These are phyloP conservation scores for Diospyros lotus DNA, from an alignment of 148 eudicot genomes.

Conservation along the genomic window DNA sequence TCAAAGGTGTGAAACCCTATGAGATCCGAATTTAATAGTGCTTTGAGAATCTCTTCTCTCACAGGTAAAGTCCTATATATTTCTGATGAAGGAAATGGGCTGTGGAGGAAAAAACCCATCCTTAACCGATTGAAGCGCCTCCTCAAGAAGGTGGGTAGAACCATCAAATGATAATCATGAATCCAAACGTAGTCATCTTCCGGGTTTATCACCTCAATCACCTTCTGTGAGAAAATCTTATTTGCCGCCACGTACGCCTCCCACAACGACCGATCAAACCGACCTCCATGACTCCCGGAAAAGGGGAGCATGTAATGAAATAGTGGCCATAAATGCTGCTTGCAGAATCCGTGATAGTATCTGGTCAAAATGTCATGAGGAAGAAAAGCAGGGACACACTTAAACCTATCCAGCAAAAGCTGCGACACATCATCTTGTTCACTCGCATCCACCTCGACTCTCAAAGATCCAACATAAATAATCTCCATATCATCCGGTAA, in stretches of 20 bases:
- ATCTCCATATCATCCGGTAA: constrained; percentile 63
- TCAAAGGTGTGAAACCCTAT: constrained; percentile 65
- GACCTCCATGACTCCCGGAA: constrained; percentile 39
- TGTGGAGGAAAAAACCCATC: constrained; percentile 58
- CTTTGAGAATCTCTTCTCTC: constrained; percentile 58
- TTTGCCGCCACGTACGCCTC: constrained; percentile 61
- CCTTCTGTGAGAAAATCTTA: constrained; percentile 53
- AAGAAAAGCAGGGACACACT: constrained; percentile 53
- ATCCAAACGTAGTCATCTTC: constrained; percentile 71
- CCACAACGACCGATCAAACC: constrained; percentile 51
- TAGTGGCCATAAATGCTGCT: constrained; percentile 63
- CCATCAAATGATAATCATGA: constrained; percentile 65
- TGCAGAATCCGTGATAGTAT: constrained; percentile 54
- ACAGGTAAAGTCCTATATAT: constrained; percentile 57
- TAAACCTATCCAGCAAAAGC: constrained; percentile 45
- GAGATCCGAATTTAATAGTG: constrained; percentile 49
- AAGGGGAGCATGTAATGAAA: constrained; percentile 62
- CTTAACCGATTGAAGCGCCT: constrained; percentile 39
- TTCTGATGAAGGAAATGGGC: constrained; percentile 61
- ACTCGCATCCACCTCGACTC: constrained; percentile 38
- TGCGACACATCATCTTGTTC: constrained; percentile 61
- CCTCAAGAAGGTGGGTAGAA: constrained; percentile 57
- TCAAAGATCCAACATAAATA: constrained; percentile 51
- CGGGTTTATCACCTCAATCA: constrained; percentile 58
- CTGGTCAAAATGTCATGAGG: constrained; percentile 38